Percentiles rank a stretch among this genome's conserved stretches.
Evolutionary conservation across 2,329 filamentous ascomycete genomes (phyloP).

Genomic region (Metarhizium guizhouense): DNA sequence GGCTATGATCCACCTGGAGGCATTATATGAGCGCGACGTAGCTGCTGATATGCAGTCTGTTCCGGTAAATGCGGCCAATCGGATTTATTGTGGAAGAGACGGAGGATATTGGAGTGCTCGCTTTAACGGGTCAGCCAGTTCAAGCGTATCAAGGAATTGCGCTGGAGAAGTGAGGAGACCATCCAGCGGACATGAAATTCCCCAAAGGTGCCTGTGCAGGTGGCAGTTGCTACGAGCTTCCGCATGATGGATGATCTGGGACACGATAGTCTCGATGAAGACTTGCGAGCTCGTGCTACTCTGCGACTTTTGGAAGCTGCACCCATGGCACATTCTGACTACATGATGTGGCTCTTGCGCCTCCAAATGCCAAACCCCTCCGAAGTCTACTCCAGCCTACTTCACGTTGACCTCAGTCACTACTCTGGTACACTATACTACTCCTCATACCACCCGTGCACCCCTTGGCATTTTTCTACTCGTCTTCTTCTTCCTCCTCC

Average conservation of each 20-base stretch:
- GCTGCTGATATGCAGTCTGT: neutral
- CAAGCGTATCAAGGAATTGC: neutral
- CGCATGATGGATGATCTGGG: neutral
- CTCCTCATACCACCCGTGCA: neutral
- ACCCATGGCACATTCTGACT: no score
- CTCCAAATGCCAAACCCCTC: no score
- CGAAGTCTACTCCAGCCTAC: neutral
- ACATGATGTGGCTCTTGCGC: no score
- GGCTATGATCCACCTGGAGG: slow-evolving; percentile 51
- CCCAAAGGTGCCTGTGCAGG: neutral
- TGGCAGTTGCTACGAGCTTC: neutral
- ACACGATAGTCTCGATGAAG: neutral
- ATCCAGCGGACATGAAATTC: neutral
- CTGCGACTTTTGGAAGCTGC: neutral
- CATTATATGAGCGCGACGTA: slow-evolving; percentile 37
- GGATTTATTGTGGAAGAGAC: neutral
- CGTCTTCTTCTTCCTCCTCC: neutral
- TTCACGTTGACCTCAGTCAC: neutral
- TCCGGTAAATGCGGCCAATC: neutral
- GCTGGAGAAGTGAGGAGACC: neutral
- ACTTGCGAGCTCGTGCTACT: neutral
- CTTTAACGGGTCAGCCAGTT: neutral
- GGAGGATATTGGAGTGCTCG: neutral
- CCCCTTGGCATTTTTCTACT: neutral
- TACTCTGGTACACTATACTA: neutral